Evolutionary conservation across 2,329 filamentous ascomycete genomes (phyloP).

Genomic region (Cladophialophora yegresii): DNA sequence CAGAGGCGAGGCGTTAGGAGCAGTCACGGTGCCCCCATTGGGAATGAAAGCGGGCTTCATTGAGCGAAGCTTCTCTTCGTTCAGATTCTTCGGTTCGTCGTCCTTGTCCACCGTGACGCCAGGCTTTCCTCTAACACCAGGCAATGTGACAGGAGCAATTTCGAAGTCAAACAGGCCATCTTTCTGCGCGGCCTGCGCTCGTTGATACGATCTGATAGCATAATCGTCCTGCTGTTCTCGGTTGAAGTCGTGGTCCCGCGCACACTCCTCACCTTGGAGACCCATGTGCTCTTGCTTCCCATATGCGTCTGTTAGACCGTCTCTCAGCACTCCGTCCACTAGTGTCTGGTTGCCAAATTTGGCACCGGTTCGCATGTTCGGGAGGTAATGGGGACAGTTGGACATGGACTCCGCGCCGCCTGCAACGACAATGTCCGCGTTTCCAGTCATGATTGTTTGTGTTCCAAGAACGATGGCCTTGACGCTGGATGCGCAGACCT

Average conservation of each 20-base stretch:
- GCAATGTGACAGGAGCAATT: conserved; percentile 86
- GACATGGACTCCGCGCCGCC: conserved; percentile 99
- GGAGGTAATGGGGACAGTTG: conserved; percentile 93
- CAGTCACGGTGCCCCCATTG: conserved; percentile 80
- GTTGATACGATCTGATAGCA: conserved; percentile 92
- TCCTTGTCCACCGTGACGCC: conserved; percentile 76
- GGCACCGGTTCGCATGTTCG: conserved; percentile 78
- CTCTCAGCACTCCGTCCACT: conserved; percentile 88
- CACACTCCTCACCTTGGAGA: conserved; percentile 87
- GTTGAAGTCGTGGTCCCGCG: conserved; percentile 75
- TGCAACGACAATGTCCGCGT: conserved; percentile 86
- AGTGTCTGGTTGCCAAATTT: conserved; percentile 93
- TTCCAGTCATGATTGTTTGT: conserved; percentile 96
- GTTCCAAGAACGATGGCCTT: conserved; percentile 94
- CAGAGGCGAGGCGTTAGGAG: conserved; percentile 92
- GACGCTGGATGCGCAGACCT: conserved; percentile 93
- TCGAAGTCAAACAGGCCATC: conserved; percentile 79
- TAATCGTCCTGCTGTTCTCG: conserved; percentile 92
- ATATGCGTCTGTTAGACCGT: conserved; percentile 92
- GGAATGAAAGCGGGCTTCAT: conserved; percentile 84
- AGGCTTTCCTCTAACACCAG: conserved; percentile 87
- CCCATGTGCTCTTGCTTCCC: conserved; percentile 95
- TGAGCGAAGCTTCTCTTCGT: conserved; percentile 76
- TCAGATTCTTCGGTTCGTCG: conserved; percentile 92
- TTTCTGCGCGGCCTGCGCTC: conserved; percentile 82